Base-by-base conservation (phyloP, 1,284 basidiomycete genomes). In the Irpex rosettiformis region DNA sequence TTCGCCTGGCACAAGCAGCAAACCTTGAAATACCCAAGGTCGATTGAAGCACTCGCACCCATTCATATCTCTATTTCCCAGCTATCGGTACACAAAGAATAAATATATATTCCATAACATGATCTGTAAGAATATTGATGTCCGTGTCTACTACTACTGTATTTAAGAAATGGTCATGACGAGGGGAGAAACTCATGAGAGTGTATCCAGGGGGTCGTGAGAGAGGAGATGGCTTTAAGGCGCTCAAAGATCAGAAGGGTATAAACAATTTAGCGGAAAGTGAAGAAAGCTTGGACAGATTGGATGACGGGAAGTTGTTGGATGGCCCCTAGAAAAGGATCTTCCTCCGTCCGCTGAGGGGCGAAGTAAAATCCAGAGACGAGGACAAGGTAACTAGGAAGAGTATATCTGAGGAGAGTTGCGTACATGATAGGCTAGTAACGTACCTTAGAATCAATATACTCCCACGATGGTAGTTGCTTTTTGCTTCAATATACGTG, bases 401-500 rank as follows among this genome's bases (percentile, higher is more conserved):
- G 29, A 24, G 22, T 10, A 2, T 18, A 25, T 30, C 10, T 51
- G 4, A 40, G 29, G 13, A 16, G 10, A 58, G 33, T 22, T 11
- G 3, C 21, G 21, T 13, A 11, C 37, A 37, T n/a, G 16, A 24
- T 18, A 21, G 49, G 6, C 2, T 6, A 11, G 22, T 13, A n/a
- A 24, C 40, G 30, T 68, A 94, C 91, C 93, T 94, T 52, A 96
- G 79, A 60, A 96, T 89, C 51, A 98, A 84, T 60, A 96, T 96
- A 65, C 91, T 94, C 51, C 95, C 95, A 65, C 95, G 85, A 71
- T 97, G 94, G 70, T 98, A 99, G 77, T 99, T 99, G 67, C 91
- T 92, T 75, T 93, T 91, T 18, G 96, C 94, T 75, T 99, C 97
- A 69, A 98, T 98, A 73, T 98, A 99, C 3, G 96, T 98, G 73